Evolutionary conservation across 495 filamentous ascomycete species (phyloP).

Genomic region (Aspergillus ellipticus): DNA sequence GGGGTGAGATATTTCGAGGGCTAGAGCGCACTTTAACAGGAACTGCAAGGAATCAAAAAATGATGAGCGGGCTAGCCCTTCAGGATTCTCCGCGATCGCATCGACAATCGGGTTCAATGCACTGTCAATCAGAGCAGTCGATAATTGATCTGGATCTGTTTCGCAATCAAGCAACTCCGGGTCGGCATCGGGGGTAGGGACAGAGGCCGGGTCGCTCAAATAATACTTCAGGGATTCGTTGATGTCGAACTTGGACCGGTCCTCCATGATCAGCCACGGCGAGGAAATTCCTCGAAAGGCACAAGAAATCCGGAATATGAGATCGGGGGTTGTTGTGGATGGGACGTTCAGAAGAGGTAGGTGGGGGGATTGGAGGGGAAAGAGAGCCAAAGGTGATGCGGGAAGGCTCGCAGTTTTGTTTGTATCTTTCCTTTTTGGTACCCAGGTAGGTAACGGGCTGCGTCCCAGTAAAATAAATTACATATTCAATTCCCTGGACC

Average conservation of each 20-base stretch:
- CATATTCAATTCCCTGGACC: not conserved
- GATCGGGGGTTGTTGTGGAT: conserved; percentile 1
- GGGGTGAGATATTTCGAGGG: conserved; percentile 36
- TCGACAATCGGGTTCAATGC: conserved; percentile 92
- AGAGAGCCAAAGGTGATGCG: conserved; percentile 1
- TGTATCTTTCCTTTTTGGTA: conserved; percentile 28
- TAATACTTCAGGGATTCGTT: conserved; percentile 95
- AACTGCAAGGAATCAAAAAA: conserved; percentile 92
- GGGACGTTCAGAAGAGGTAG: not conserved
- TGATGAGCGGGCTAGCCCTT: conserved; percentile 71
- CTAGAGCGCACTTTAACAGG: conserved; percentile 86
- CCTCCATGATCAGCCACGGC: conserved; percentile 60
- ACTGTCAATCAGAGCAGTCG: conserved; percentile 69
- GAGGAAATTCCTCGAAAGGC: conserved; percentile 16
- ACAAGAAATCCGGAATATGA: conserved; percentile 8
- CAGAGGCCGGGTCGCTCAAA: conserved; percentile 79
- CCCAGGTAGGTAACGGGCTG: not conserved
- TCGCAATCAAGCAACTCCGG: conserved; percentile 84
- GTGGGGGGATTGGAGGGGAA: conserved; percentile 14
- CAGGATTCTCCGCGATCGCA: conserved; percentile 85
- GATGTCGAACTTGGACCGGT: conserved; percentile 79
- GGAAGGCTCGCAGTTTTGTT: conserved; percentile 22
- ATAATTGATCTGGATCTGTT: conserved; percentile 80
- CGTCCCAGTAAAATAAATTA: not conserved
- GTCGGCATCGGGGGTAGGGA: conserved; percentile 86